Conservation (phyloP, 179 eudicot species). For the Silene coronaria region DNA sequence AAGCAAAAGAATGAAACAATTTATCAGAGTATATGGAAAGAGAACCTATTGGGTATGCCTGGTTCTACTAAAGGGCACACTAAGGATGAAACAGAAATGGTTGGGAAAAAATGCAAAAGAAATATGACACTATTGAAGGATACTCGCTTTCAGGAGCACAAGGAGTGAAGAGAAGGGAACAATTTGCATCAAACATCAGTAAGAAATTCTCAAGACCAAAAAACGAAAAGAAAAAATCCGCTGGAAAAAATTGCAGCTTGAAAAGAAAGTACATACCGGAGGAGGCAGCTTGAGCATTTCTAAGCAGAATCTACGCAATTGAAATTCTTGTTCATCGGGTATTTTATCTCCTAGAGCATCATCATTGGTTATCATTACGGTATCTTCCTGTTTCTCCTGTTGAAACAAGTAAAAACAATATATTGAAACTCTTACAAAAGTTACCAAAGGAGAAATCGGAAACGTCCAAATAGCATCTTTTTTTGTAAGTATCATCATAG, state of each 20-base stretch:
- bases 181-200: constrained; percentile 3
- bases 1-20: not conserved
- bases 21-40: not conserved
- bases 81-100: not conserved
- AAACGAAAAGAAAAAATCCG: not conserved
- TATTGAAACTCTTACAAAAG: not conserved
- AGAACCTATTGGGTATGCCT: not conserved
- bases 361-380: constrained; percentile 62
- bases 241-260: not conserved
- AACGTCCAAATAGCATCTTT: not conserved
- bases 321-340: constrained; percentile 66
- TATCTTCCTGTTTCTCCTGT: constrained; percentile 58
- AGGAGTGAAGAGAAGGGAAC: not conserved
- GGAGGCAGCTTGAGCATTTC: constrained; percentile 46
- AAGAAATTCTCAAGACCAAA: not conserved
- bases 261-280: constrained; percentile 33
- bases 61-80: not conserved
- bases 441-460: not conserved
- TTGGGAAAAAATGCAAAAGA: not conserved
- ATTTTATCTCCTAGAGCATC: constrained; percentile 84
- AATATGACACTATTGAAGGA: not conserved
- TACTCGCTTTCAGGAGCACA: not conserved
- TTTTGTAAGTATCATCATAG: not conserved
- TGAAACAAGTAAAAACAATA: constrained; percentile 5
- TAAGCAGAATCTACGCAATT: constrained; percentile 64